Base-by-base conservation (phyloP, 2,329 filamentous ascomycete genomes). In the Calonectria pauciramosa region DNA sequence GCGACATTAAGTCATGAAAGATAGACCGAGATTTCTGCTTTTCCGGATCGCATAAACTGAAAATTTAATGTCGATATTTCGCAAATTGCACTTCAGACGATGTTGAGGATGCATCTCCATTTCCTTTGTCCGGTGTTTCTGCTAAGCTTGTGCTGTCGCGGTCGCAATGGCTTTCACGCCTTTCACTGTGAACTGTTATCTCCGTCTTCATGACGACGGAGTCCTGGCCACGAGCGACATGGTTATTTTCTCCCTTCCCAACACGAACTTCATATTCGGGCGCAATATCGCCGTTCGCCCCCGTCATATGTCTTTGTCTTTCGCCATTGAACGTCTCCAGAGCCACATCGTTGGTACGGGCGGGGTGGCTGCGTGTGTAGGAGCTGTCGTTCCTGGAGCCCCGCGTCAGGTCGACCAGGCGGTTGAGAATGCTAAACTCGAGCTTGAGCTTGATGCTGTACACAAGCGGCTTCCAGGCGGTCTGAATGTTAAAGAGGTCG, bases 391-490 rank as follows among this genome's bases (percentile, higher is more conserved):
- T 76, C 4, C 76, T 71, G 4, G 68, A 65, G 2, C 54, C 73
- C 4, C 72, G 74, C 0, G 77, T 78, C 4, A 84, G 72, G 1
- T 83, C 80, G 30, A 83, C 82, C 0, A 84, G 70, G 20, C 81
- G 81, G 56, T 84, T 85, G 60, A 86, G 82, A 9, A 86, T 84
- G 34, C 81, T 82, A 63, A 85, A 84, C 63, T 86, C 84, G n/a
- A 85, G 77, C 72, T 85, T 86, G 41, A 86, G 77, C 75, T 86
- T 86, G 65, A 84, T 75, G 70, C 83, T 84, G 64, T 86, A 85
- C 1, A 82, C 82, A n/a, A 78, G 71, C 30, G 41, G 78, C 70
- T 79, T 81, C 75, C 72, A 81, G 1, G 75, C 76, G 2, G 78
- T 80, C 34, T 80, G 77, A 0, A 81, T 70, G 4, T 78, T 84